A percentile compares a stretch with the other conserved stretches of the same genome.
Conservation (phyloP, 1,139 yeast species). For the Suhomyces ambrosiae region DNA sequence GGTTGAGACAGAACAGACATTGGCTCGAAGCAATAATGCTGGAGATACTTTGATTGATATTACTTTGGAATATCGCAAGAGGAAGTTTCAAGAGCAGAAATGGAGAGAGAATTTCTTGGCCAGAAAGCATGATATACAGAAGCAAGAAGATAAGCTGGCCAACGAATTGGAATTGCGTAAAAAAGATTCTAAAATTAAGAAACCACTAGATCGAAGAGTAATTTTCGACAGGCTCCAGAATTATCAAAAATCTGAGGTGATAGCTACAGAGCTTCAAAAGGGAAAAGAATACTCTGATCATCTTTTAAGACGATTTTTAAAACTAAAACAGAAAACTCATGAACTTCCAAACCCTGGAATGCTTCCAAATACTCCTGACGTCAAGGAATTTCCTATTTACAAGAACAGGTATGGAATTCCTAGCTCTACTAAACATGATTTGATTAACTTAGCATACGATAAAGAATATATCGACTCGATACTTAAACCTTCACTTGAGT, state of each 20-base stretch:
- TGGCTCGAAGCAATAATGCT: neutral
- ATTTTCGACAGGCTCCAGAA: slow-evolving; percentile 9
- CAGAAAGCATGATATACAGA: slow-evolving; percentile 13
- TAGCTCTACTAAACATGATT: slow-evolving; percentile 23
- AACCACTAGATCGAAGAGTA: slow-evolving; percentile 4
- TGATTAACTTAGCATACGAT: slow-evolving; percentile 36
- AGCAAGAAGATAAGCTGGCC: slow-evolving; percentile 13
- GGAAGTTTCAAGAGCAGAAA: slow-evolving; percentile 17
- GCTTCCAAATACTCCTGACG: slow-evolving; percentile 33
- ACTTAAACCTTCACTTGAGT: slow-evolving; percentile 40
- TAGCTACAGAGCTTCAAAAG: slow-evolving; percentile 13
- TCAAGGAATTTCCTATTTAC: slow-evolving; percentile 12
- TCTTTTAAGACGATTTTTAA: slow-evolving; percentile 32
- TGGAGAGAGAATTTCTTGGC: slow-evolving; percentile 23
- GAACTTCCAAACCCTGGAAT: slow-evolving; percentile 38
- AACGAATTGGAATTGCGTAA: slow-evolving; percentile 12
- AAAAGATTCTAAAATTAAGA: slow-evolving; percentile 9
- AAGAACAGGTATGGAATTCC: slow-evolving; percentile 19
- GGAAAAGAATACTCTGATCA: slow-evolving; percentile 19
- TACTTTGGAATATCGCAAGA: slow-evolving; percentile 16
- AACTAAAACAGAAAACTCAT: slow-evolving; percentile 28
- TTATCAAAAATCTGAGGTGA: slow-evolving; percentile 12
- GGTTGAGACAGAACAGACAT: slow-evolving; percentile 4
- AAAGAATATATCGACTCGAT: slow-evolving; percentile 35
- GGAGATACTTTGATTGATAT: slow-evolving; percentile 1